Evolutionary conservation across 257 asterid genomes (phyloP).

Genomic region (Avicennia marina): DNA sequence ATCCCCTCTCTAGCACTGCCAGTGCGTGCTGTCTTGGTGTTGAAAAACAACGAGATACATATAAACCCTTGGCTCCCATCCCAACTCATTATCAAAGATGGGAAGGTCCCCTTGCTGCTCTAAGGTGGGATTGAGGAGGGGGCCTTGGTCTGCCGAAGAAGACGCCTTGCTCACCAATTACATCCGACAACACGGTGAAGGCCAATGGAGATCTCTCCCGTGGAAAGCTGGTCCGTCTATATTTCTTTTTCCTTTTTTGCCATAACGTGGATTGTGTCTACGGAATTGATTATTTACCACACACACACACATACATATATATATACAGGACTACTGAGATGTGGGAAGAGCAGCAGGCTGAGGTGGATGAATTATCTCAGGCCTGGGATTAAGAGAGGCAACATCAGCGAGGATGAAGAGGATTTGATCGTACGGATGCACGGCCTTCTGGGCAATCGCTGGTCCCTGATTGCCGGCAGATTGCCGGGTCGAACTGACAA

Average conservation of each 20-base stretch:
- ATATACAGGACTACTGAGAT: slow-evolving; percentile 50
- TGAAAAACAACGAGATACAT: no score
- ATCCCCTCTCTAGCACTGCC: no score
- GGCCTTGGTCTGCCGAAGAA: slow-evolving; percentile 56
- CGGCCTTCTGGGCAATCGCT: slow-evolving; percentile 50
- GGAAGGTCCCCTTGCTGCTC: slow-evolving; percentile 60
- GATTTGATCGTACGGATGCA: slow-evolving; percentile 51
- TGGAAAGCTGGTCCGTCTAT: slow-evolving; percentile 59
- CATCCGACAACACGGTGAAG: slow-evolving; percentile 49
- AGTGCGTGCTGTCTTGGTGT: no score
- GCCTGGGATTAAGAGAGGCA: slow-evolving; percentile 60
- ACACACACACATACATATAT: no score
- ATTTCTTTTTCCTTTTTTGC: no score
- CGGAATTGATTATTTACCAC: no score
- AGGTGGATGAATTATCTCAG: slow-evolving; percentile 65
- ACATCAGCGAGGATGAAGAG: slow-evolving; percentile 46
- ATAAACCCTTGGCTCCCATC: no score
- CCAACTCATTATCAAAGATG: no score
- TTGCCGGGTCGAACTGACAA: slow-evolving; percentile 62
- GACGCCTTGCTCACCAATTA: slow-evolving; percentile 35
- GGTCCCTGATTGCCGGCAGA: slow-evolving; percentile 61
- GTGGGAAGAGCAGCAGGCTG: slow-evolving; percentile 62
- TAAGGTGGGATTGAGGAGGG: slow-evolving; percentile 45
- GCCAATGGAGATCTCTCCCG: slow-evolving; percentile 62
- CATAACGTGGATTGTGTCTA: no score